Percentiles rank a stretch among this genome's conserved stretches.
Evolutionary conservation across 2,329 filamentous ascomycete genomes (phyloP).

Genomic region (Hypoxylon sp.): DNA sequence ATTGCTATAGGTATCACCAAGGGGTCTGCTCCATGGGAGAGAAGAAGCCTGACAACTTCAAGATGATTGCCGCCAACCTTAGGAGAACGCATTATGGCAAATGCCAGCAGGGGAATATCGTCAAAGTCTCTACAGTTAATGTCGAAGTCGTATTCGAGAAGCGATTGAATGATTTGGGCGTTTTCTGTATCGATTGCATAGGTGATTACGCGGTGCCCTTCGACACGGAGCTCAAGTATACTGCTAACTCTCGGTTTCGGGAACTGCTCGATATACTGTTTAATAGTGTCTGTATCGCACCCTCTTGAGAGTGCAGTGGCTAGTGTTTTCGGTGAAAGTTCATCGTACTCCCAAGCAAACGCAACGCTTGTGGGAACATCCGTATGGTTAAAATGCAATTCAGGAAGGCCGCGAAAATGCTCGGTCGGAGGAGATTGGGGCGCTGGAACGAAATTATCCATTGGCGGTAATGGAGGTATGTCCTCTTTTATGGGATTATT

Average conservation of each 20-base stretch:
- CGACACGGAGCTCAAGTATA: neutral
- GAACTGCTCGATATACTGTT: constrained; percentile 8
- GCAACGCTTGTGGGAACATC: neutral
- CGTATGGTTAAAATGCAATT: neutral
- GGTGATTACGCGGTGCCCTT: constrained; percentile 3
- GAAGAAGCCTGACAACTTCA: neutral
- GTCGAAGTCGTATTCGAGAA: constrained; percentile 7
- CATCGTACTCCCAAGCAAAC: neutral
- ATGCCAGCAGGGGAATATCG: neutral
- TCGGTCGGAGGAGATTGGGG: too few relatives aligned
- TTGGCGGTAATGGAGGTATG: too few relatives aligned
- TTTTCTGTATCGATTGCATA: constrained; percentile 15
- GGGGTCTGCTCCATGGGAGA: neutral
- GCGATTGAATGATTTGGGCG: neutral
- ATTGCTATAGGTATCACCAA: neutral
- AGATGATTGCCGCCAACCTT: neutral
- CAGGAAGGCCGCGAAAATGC: neutral
- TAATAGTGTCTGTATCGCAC: neutral
- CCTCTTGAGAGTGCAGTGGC: constrained; percentile 43
- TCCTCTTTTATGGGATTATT: too few relatives aligned
- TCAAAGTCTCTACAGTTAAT: neutral
- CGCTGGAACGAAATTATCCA: too few relatives aligned
- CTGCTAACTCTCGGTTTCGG: neutral
- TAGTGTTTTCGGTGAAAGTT: constrained; percentile 52
- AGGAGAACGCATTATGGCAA: neutral